Conservation (phyloP, 2,329 filamentous ascomycete species). For the Trichoderma atrobrunneum region DNA sequence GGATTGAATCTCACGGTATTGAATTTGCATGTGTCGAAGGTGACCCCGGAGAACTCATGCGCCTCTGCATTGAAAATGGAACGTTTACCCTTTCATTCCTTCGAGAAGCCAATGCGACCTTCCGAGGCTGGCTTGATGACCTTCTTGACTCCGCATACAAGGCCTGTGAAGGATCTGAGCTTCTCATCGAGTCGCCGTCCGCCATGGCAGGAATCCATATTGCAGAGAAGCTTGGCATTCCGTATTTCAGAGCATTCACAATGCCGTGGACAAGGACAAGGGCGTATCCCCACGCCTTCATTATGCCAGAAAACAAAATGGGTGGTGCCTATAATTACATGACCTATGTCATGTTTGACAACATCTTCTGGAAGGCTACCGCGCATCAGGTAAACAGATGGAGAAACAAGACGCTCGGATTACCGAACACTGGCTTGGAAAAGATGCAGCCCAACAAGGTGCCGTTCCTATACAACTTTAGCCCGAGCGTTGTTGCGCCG, state of each 20-base stretch:
- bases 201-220: slow-evolving; percentile 98
- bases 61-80: slow-evolving; percentile 91
- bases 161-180: slow-evolving; percentile 81
- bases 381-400: slow-evolving; percentile 89
- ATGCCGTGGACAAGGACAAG: slow-evolving; percentile 98
- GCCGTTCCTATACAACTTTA: slow-evolving; percentile 98
- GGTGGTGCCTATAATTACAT: slow-evolving; percentile 94
- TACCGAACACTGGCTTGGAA: slow-evolving; percentile 79
- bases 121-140: slow-evolving; percentile 92
- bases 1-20: slow-evolving; percentile 91
- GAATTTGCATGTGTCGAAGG: slow-evolving; percentile 86
- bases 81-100: slow-evolving; percentile 95
- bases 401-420: slow-evolving; percentile 74
- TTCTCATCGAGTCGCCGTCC: slow-evolving; percentile 92
- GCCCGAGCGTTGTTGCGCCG: slow-evolving; percentile 86
- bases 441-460: slow-evolving; percentile 96
- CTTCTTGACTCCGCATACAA: slow-evolving; percentile 77
- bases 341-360: slow-evolving; percentile 95
- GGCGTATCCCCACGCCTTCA: slow-evolving; percentile 94
- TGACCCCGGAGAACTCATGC: slow-evolving; percentile 91
- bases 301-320: slow-evolving; percentile 89
- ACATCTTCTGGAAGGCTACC: slow-evolving; percentile 93
- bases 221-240: slow-evolving; percentile 85
- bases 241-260: slow-evolving; percentile 95
- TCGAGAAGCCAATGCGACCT: slow-evolving; percentile 79